Conservation (phyloP, 805 yeast genomes). For the Ogataea salicorniae region DNA sequence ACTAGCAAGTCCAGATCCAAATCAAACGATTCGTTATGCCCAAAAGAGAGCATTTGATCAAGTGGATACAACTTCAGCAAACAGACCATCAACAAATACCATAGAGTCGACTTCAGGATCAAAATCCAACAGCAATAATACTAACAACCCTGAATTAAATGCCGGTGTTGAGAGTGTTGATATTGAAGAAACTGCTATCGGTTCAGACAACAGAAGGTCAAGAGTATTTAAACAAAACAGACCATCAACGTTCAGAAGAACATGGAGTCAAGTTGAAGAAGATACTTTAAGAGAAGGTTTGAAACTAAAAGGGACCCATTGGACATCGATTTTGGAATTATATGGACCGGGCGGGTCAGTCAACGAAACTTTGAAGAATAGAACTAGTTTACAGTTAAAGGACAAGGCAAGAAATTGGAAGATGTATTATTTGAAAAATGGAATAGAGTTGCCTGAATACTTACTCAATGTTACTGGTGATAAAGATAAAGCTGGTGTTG, state of each 20-base stretch:
- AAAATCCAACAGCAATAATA: too few relatives aligned
- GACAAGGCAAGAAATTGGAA: slow-evolving; percentile 98
- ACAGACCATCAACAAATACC: neutral
- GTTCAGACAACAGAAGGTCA: slow-evolving; percentile 4
- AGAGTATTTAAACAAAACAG: slow-evolving; percentile 20
- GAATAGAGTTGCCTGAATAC: slow-evolving; percentile 74
- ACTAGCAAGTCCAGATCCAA: neutral
- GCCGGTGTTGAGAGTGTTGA: too few relatives aligned
- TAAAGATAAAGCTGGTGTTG: slow-evolving; percentile 34
- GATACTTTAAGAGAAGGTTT: slow-evolving; percentile 76
- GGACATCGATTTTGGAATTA: slow-evolving; percentile 87
- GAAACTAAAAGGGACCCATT: slow-evolving; percentile 81
- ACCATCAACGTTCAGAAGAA: slow-evolving; percentile 43
- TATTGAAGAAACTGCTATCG: neutral
- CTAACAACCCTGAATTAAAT: too few relatives aligned
- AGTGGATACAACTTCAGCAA: neutral
- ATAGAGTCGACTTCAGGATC: too few relatives aligned
- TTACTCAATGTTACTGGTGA: slow-evolving; percentile 86
- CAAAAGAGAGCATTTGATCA: slow-evolving; percentile 2
- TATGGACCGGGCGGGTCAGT: slow-evolving; percentile 92
- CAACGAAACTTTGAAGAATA: slow-evolving; percentile 75
- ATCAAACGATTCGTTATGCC: neutral
- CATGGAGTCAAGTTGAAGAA: slow-evolving; percentile 90
- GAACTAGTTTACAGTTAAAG: slow-evolving; percentile 88
- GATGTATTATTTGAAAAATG: slow-evolving; percentile 72